Conservation (phyloP, 306 rosid genomes). For the Chamaecrista fasciculata region DNA sequence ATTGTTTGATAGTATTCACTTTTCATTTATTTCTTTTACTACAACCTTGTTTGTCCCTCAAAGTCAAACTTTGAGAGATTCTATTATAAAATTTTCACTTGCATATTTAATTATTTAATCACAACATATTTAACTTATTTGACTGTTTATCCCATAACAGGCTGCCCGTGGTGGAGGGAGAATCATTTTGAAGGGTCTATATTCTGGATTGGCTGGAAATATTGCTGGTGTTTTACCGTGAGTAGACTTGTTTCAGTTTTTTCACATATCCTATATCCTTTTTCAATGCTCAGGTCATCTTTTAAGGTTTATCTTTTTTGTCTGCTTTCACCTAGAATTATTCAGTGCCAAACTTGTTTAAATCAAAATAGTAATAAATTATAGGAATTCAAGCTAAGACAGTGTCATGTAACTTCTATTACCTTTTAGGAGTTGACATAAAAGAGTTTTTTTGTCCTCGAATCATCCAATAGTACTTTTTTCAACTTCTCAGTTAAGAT, state of each 20-base stretch:
- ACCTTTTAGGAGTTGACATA: constrained; percentile 19
- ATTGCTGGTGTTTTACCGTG: constrained; percentile 95
- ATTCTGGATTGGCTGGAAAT: constrained; percentile 91
- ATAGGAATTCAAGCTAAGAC: constrained; percentile 3
- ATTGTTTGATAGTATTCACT: not conserved
- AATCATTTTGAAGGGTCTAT: constrained; percentile 78
- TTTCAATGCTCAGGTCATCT: not conserved
- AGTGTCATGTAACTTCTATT: not conserved
- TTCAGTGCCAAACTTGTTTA: not conserved
- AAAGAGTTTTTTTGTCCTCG: not conserved
- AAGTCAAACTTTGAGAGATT: constrained; percentile 1
- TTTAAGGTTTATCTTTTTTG: not conserved
- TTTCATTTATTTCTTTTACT: not conserved
- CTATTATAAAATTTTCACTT: not conserved
- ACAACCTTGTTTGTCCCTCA: not conserved
- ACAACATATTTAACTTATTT: constrained; percentile 9
- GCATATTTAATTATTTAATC: not conserved
- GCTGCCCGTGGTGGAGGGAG: constrained; percentile 83
- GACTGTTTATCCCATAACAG: constrained; percentile 36
- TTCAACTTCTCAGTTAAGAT: not conserved
- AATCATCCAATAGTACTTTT: not conserved
- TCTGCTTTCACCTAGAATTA: constrained; percentile 1
- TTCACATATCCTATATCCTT: not conserved
- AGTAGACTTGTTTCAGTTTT: constrained; percentile 33
- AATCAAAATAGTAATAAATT: not conserved